phyloP scores from a whole-genome alignment of 208 protist genomes.

The Leishmania tropica region DNA sequence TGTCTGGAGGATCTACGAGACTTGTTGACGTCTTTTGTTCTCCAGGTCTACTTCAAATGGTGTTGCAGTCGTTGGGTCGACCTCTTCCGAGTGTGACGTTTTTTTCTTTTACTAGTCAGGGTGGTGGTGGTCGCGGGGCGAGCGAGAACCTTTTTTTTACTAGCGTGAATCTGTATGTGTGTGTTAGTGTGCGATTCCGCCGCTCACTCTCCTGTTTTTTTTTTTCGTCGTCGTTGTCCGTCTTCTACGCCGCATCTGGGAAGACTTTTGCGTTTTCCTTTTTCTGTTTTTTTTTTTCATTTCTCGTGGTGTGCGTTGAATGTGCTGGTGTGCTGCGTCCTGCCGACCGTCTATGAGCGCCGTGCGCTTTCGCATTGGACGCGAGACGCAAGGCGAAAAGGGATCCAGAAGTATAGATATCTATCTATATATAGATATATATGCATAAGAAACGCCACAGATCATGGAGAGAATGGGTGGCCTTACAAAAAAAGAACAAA shows the following conservation, averaged over 20 bases:
- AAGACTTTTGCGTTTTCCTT: too few species aligned
- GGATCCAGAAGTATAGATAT: background rate
- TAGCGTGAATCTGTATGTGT: background rate
- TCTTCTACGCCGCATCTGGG: too few species aligned
- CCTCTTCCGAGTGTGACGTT: too few species aligned
- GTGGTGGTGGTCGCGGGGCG: too few species aligned
- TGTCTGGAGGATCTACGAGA: background rate
- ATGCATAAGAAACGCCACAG: too few species aligned
- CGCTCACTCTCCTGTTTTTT: background rate
- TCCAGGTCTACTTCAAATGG: background rate
- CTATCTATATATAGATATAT: background rate
- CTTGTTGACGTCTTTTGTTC: background rate
- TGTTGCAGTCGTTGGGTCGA: background rate
- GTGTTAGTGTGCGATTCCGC: background rate
- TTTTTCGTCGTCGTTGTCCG: background rate
- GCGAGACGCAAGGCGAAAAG: background rate
- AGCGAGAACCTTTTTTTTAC: too few species aligned
- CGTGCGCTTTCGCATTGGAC: constrained; percentile 12
- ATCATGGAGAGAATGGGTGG: background rate
- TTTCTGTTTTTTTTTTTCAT: background rate
- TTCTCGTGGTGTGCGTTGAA: background rate
- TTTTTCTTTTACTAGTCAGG: too few species aligned
- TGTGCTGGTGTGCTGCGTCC: background rate
- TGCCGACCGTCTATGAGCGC: background rate
- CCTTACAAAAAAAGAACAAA: background rate